These are phyloP conservation scores for Lyophyllum shimeji DNA, from an alignment of 768 basidiomycete genomes.

Conservation along the genomic window DNA sequence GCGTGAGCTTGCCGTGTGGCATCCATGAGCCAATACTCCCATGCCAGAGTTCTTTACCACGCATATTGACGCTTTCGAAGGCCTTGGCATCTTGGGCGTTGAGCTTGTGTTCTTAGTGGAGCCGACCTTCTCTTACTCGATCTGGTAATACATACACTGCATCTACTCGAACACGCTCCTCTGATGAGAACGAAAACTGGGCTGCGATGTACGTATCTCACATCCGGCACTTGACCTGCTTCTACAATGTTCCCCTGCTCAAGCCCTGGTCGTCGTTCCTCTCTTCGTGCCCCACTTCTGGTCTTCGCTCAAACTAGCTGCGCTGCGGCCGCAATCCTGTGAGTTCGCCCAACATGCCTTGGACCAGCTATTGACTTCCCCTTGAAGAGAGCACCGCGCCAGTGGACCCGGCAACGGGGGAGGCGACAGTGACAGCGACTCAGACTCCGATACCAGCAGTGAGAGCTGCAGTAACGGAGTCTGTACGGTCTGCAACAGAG, in stretches of 20 bases:
- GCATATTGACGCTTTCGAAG: not conserved
- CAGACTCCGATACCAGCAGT: constrained; percentile 8
- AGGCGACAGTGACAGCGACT: constrained; percentile 20
- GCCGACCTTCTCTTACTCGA: not conserved
- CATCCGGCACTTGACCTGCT: not conserved
- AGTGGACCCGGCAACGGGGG: constrained; percentile 13
- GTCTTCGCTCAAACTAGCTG: not conserved
- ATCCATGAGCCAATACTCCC: not conserved
- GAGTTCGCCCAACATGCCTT: not conserved
- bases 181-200: not conserved
- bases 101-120: not conserved
- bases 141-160: not conserved
- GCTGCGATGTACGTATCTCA: not conserved
- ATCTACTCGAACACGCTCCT: not conserved
- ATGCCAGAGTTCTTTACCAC: not conserved
- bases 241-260: not conserved
- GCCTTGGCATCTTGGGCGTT: not conserved
- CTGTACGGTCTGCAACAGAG: constrained; percentile 8
- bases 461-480: constrained; percentile 14
- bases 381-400: not conserved
- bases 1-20: not conserved
- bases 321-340: constrained; percentile 1
- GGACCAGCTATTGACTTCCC: not conserved
- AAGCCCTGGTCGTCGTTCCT: not conserved
- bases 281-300: not conserved